Evolutionary conservation across 495 filamentous ascomycete genomes (phyloP).

Genomic region (Penicillium paradoxum): DNA sequence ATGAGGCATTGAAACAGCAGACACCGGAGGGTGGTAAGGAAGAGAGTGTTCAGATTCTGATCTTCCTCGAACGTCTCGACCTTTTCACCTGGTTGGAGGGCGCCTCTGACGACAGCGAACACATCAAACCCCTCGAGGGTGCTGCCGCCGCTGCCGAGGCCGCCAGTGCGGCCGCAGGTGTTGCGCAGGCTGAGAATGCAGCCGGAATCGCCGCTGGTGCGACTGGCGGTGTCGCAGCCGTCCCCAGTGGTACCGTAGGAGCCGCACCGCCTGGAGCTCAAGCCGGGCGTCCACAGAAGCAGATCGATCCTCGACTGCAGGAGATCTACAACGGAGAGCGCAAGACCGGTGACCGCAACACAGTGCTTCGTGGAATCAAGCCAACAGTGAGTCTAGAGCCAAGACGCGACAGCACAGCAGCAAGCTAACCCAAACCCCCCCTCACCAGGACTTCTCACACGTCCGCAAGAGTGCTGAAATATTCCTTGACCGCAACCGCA

Average conservation of each 20-base stretch:
- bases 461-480: slow-evolving; percentile 79
- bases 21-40: slow-evolving; percentile 44
- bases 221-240: slow-evolving; percentile 32
- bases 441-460: slow-evolving; percentile 80
- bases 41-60: slow-evolving; percentile 66
- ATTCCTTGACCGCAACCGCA: slow-evolving; percentile 66
- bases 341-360: slow-evolving; percentile 89
- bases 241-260: slow-evolving; percentile 45
- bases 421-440: background rate
- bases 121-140: slow-evolving; percentile 76
- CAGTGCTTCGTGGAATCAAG: slow-evolving; percentile 79
- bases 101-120: slow-evolving; percentile 81
- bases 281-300: slow-evolving; percentile 44
- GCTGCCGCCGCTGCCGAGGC: slow-evolving; percentile 50
- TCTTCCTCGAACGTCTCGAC: slow-evolving; percentile 86
- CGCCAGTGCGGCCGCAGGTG: slow-evolving; percentile 41
- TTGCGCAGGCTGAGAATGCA: slow-evolving; percentile 32
- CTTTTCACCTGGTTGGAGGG: slow-evolving; percentile 90
- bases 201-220: slow-evolving; percentile 42
- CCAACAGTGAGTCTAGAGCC: slow-evolving; percentile 73
- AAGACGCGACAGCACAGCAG: background rate
- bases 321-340: slow-evolving; percentile 90
- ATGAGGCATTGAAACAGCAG: slow-evolving; percentile 65
- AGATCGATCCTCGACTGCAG: slow-evolving; percentile 71
- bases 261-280: slow-evolving; percentile 51